A percentile compares a stretch with the other conserved stretches of the same genome.
These are phyloP conservation scores for Grosmannia clavigera DNA, from an alignment of 2,329 filamentous ascomycete genomes.

Conservation along the genomic window DNA sequence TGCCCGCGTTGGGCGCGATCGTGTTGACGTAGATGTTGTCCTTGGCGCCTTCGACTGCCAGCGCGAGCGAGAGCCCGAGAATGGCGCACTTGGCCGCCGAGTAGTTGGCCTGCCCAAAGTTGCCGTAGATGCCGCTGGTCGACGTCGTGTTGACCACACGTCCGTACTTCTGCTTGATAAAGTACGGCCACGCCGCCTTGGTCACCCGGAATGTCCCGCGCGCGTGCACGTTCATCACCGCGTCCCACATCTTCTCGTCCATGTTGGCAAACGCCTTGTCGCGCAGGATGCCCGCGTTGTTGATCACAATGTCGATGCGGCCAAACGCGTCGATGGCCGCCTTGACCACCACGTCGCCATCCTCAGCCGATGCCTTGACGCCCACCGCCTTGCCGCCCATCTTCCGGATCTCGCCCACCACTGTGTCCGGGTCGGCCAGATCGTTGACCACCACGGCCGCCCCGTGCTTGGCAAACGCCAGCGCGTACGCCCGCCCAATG, in stretches of 20 bases:
- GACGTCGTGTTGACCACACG: constrained; percentile 94
- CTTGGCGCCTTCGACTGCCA: constrained; percentile 87
- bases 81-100: constrained; percentile 88
- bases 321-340: constrained; percentile 87
- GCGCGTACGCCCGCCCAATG: constrained; percentile 80
- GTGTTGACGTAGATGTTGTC: constrained; percentile 99
- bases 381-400: constrained; percentile 79
- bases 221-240: constrained; percentile 84
- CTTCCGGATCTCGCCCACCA: constrained; percentile 87
- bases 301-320: constrained; percentile 87
- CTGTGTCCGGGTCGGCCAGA: constrained; percentile 78
- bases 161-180: constrained; percentile 98
- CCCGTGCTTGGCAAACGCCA: constrained; percentile 71
- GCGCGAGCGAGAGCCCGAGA: constrained; percentile 83
- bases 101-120: constrained; percentile 98
- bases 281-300: constrained; percentile 94
- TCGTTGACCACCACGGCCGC: constrained; percentile 91
- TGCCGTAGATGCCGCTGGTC: constrained; percentile 95
- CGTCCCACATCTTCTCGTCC: constrained; percentile 87
- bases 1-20: constrained; percentile 94
- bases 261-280: constrained; percentile 98
- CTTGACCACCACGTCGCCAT: constrained; percentile 85
- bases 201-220: constrained; percentile 92
- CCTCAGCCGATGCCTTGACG: constrained; percentile 86
- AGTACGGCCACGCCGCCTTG: constrained; percentile 94